Conservation (phyloP, 1,284 basidiomycete genomes). For the Papiliotrema flavescens region DNA sequence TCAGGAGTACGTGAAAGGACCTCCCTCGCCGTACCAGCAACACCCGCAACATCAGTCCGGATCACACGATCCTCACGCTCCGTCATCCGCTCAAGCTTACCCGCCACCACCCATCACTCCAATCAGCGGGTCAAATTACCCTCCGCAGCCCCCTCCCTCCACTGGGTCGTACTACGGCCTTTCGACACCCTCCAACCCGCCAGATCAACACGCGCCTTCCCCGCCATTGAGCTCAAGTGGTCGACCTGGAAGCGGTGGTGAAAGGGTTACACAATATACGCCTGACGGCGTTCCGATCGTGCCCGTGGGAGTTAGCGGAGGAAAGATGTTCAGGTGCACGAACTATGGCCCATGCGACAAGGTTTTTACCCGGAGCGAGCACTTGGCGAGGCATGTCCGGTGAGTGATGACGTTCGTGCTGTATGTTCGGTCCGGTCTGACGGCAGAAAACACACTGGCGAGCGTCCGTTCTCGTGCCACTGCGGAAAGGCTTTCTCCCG, state of each 20-base stretch:
- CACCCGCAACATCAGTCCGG: not conserved
- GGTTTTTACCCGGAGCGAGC: constrained; percentile 93
- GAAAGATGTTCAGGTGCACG: constrained; percentile 90
- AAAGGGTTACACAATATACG: constrained; percentile 35
- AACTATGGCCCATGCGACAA: constrained; percentile 94
- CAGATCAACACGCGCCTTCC: constrained; percentile 25
- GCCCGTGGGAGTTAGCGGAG: constrained; percentile 46
- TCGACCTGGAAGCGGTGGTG: constrained; percentile 9
- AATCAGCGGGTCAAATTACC: constrained; percentile 32
- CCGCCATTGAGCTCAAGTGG: constrained; percentile 30
- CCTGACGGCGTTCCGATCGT: constrained; percentile 42
- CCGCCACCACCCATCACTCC: constrained; percentile 39
- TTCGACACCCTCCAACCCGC: constrained; percentile 15
- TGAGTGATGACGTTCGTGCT: constrained; percentile 44
- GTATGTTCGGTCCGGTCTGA: constrained; percentile 6
- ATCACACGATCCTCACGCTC: not conserved
- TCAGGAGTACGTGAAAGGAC: not conserved
- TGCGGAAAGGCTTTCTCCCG: constrained; percentile 93
- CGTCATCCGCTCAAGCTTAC: constrained; percentile 10
- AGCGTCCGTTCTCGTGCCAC: constrained; percentile 91
- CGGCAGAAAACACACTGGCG: constrained; percentile 89
- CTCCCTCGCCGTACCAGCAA: not conserved
- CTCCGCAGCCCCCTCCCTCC: constrained; percentile 26
- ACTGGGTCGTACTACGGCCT: constrained; percentile 31
- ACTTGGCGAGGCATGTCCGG: constrained; percentile 92